Percentiles rank a stretch among this genome's conserved stretches.
These are phyloP conservation scores for Eimeria tenella DNA, from an alignment of 169 alveolate species.

Conservation along the genomic window DNA sequence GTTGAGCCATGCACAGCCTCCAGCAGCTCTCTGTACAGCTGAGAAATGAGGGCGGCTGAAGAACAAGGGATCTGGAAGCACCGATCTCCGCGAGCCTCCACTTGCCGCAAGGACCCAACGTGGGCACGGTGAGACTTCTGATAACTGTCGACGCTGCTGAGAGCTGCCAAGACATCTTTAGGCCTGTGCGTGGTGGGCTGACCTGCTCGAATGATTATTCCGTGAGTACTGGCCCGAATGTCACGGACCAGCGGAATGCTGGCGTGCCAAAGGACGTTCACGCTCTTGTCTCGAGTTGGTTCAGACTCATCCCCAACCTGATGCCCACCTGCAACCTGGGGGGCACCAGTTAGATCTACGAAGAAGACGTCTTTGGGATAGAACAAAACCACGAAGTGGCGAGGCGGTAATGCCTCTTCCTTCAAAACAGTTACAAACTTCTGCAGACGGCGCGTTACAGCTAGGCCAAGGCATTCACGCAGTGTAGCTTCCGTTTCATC, in stretches of 20 bases:
- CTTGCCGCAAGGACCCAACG: constrained; percentile 26
- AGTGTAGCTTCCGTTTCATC: constrained; percentile 74
- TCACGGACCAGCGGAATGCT: constrained; percentile 70
- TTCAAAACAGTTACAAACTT: constrained; percentile 58
- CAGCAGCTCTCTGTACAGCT: constrained; percentile 70
- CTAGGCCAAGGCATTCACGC: constrained; percentile 72
- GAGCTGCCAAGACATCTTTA: constrained; percentile 22
- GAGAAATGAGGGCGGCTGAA: constrained; percentile 69
- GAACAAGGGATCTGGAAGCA: constrained; percentile 75
- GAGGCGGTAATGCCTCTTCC: constrained; percentile 75
- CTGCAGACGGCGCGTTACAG: constrained; percentile 74
- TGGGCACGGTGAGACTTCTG: neutral
- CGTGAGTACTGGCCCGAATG: constrained; percentile 76
- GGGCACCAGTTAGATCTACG: constrained; percentile 58
- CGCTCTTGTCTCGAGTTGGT: neutral
- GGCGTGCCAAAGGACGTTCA: constrained; percentile 61
- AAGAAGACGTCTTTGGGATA: constrained; percentile 73
- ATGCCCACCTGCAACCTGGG: constrained; percentile 2
- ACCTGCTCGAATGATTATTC: constrained; percentile 69
- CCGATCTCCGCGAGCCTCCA: constrained; percentile 53
- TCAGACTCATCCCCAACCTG: constrained; percentile 34
- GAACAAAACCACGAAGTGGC: constrained; percentile 68
- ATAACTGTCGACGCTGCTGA: neutral
- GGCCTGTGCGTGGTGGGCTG: constrained; percentile 41
- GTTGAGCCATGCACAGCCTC: constrained; percentile 74